Conservation (phyloP, 495 filamentous ascomycete genomes). For the Aspergillus sclerotioniger region DNA sequence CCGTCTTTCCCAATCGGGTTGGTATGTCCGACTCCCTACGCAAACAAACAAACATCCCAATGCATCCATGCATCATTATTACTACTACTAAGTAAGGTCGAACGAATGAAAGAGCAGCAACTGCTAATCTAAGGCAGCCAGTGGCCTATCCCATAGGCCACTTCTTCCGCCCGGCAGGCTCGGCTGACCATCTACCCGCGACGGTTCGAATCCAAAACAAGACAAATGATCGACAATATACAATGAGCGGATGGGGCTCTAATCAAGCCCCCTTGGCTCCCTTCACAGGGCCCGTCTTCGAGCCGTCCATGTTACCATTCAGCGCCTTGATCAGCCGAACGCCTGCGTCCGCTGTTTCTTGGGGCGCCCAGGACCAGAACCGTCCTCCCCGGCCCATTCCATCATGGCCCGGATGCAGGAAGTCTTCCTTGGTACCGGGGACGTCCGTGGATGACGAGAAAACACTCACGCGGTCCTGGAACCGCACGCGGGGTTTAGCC, state of each 20-base stretch:
- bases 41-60: not conserved
- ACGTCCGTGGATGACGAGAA: constrained; percentile 26
- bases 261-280: constrained; percentile 11
- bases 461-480: constrained; percentile 41
- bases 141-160: not conserved
- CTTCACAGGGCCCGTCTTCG: constrained; percentile 1
- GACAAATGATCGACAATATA: not conserved
- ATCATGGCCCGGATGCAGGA: constrained; percentile 26
- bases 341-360: constrained; percentile 34
- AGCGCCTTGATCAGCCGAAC: constrained; percentile 39
- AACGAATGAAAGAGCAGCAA: not conserved
- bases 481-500: constrained; percentile 34
- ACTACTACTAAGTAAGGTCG: not conserved
- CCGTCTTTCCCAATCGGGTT: not conserved
- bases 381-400: constrained; percentile 29
- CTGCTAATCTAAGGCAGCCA: not conserved
- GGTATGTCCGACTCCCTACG: not conserved
- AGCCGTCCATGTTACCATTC: constrained; percentile 11
- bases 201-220: not conserved
- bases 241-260: not conserved
- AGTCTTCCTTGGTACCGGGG: constrained; percentile 10
- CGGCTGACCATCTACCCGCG: not conserved
- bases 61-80: not conserved
- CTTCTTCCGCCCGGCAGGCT: not conserved
- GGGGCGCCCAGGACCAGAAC: constrained; percentile 33